A percentile compares a stretch with the other conserved stretches of the same genome.
Evolutionary conservation across 2,329 filamentous ascomycete species (phyloP).

Genomic region (Botrytis sinoallii): DNA sequence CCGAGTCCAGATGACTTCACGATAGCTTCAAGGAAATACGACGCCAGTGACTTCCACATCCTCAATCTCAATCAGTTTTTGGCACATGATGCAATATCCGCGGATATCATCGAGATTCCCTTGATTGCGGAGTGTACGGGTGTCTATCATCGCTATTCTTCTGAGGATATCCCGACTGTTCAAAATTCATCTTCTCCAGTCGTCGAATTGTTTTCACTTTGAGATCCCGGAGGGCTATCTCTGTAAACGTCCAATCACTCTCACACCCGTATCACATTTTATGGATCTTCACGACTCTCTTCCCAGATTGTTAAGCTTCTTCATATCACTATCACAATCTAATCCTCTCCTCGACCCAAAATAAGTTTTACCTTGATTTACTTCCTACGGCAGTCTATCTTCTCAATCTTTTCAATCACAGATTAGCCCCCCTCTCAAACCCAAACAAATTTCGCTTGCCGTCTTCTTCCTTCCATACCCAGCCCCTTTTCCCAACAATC

Average conservation of each 20-base stretch:
- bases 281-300: not conserved
- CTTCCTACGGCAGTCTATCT: constrained; percentile 19
- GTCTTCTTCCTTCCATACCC: constrained; percentile 40
- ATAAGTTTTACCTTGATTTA: constrained; percentile 40
- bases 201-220: not conserved
- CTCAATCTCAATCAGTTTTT: not conserved
- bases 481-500: constrained; percentile 48
- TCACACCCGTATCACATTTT: not conserved
- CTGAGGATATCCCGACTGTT: not conserved
- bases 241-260: not conserved
- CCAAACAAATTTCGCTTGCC: constrained; percentile 42
- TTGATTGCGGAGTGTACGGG: not conserved
- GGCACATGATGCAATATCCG: not conserved
- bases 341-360: constrained; percentile 30
- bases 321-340: constrained; percentile 1
- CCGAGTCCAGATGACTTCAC: not conserved
- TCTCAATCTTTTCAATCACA: constrained; percentile 33
- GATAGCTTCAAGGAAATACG: not conserved
- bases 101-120: not conserved
- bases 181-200: not conserved
- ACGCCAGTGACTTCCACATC: not conserved
- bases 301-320: not conserved
- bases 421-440: constrained; percentile 25
- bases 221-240: not conserved
- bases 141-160: not conserved